Conservation (phyloP, 1,284 basidiomycete species). For the Ceratobasidium sp. region DNA sequence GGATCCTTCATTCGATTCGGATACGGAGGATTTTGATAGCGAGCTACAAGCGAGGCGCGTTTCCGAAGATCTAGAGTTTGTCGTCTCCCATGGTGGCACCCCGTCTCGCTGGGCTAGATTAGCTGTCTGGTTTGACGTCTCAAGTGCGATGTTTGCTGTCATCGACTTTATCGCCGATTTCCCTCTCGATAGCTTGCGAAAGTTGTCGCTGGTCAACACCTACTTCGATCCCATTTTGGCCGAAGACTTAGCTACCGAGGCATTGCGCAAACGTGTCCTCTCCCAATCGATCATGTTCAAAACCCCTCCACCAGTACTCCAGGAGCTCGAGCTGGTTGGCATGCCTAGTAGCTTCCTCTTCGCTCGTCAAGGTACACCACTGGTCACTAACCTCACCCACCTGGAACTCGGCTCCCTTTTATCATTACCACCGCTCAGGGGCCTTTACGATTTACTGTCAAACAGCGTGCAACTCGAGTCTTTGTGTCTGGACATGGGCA, state of each 20-base stretch:
- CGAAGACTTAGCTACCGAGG: neutral
- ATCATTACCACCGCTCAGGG: neutral
- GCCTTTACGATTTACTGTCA: neutral
- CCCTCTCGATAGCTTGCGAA: neutral
- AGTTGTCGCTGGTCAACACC: neutral
- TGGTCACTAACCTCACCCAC: neutral
- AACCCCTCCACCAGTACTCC: slow-evolving; percentile 3
- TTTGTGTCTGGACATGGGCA: neutral
- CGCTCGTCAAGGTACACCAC: neutral
- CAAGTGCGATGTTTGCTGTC: neutral
- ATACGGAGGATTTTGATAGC: neutral
- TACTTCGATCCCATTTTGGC: neutral
- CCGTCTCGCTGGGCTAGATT: slow-evolving; percentile 8
- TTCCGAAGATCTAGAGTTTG: neutral
- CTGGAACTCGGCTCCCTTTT: neutral
- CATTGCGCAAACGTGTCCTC: neutral
- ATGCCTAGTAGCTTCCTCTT: slow-evolving; percentile 8
- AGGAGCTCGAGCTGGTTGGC: neutral
- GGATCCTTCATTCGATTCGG: neutral
- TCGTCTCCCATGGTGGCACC: neutral
- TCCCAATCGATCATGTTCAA: slow-evolving; percentile 1
- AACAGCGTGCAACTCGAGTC: neutral
- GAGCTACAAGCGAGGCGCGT: neutral
- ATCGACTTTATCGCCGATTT: neutral
- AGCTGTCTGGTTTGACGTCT: neutral